phyloP scores from a whole-genome alignment of 139 green algal species.

The Raphidocelis subcapitata region DNA sequence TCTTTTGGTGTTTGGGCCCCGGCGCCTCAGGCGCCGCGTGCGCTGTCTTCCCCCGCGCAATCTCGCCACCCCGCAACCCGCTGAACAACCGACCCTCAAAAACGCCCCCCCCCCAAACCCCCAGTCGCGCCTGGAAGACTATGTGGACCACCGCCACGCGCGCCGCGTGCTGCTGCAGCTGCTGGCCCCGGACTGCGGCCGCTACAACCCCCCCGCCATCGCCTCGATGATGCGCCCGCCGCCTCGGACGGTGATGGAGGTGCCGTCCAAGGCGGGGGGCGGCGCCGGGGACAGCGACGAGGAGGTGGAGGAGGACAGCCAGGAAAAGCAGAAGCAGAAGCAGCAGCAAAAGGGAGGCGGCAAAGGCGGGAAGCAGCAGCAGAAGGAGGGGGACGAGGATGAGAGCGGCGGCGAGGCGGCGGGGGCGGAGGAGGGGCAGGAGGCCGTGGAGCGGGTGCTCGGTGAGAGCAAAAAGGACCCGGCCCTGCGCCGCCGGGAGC shows the following conservation, averaged over 20 bases:
- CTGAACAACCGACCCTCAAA: too few relatives aligned
- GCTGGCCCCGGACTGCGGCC: slow-evolving; percentile 57
- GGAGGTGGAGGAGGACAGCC: slow-evolving; percentile 4
- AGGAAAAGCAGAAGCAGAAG: background rate
- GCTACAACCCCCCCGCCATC: slow-evolving; percentile 64
- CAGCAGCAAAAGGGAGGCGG: slow-evolving; percentile 8
- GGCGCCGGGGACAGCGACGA: slow-evolving; percentile 12
- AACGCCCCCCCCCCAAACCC: too few relatives aligned
- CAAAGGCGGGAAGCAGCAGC: slow-evolving; percentile 2
- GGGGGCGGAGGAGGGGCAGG: background rate
- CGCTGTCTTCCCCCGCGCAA: too few relatives aligned
- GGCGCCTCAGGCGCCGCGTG: too few relatives aligned
- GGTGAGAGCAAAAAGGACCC: slow-evolving; percentile 81
- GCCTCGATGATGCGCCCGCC: slow-evolving; percentile 54
- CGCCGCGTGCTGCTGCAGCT: slow-evolving; percentile 71
- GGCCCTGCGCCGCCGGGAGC: slow-evolving; percentile 51
- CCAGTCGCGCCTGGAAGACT: slow-evolving; percentile 61
- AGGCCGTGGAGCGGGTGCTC: slow-evolving; percentile 39
- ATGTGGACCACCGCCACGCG: slow-evolving; percentile 46
- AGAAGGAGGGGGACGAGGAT: slow-evolving; percentile 2
- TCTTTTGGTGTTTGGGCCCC: too few relatives aligned
- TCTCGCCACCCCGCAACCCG: too few relatives aligned
- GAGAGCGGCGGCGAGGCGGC: slow-evolving; percentile 20
- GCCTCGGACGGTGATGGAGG: slow-evolving; percentile 30
- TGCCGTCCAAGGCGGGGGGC: background rate